Conservation (phyloP, 257 asterid species). For the Oldenlandia corymbosa region DNA sequence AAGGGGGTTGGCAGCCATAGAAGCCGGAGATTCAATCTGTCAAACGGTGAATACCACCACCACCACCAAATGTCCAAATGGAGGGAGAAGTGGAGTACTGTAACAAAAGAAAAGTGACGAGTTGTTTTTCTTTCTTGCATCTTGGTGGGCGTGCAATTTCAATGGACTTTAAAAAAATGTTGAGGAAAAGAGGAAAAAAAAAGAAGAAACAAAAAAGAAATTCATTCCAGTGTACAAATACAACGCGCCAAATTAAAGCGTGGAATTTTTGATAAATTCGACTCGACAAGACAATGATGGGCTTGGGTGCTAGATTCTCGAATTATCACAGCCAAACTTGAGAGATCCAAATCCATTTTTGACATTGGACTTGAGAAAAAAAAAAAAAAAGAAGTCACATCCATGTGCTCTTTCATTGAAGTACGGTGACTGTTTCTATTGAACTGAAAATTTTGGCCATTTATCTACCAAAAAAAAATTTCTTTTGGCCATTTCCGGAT, state of each 20-base stretch:
- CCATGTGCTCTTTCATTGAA: no score
- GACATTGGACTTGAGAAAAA: no score
- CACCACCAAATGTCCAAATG: no score
- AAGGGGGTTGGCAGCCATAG: constrained; percentile 14
- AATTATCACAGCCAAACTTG: background rate
- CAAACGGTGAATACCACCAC: background rate
- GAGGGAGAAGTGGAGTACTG: background rate
- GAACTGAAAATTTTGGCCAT: no score
- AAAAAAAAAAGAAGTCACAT: no score
- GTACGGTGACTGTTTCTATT: no score
- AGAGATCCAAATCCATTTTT: no score
- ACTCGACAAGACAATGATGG: constrained; percentile 7
- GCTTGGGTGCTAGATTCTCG: background rate
- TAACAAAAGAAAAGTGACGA: background rate
- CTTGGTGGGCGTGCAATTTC: constrained; percentile 9
- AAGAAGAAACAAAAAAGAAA: background rate
- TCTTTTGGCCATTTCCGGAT: no score
- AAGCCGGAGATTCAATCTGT: constrained; percentile 11
- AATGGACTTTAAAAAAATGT: no score
- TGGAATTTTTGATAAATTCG: background rate
- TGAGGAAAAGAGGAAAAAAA: background rate
- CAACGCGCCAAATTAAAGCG: constrained; percentile 16
- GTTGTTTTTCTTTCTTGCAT: background rate
- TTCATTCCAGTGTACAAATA: background rate
- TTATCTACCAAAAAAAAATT: no score